Base-by-base conservation (phyloP, 169 alveolate genomes). In the Plasmodium gonderi region DNA sequence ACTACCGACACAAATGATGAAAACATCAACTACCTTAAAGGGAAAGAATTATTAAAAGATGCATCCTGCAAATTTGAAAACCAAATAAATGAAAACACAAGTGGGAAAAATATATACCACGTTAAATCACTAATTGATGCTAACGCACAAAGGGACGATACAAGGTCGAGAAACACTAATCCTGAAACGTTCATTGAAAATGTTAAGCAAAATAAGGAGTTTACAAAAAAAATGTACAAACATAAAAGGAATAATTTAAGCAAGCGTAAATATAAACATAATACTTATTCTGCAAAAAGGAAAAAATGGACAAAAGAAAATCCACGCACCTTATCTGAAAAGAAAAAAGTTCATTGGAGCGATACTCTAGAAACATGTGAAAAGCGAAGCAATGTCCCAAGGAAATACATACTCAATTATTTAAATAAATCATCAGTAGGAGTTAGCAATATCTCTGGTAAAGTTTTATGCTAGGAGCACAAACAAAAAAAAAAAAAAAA, bases 281-380 rank as follows among this genome's bases (percentile, higher is more conserved):
- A 49, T 78, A 3, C 20, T 47, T 51, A 78, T 51, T 40, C 20
- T 49, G 31, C 87, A 20, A 78, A 78, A 49, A 45, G 74, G 17
- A 78, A 78, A 78, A 26, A 47, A 26, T 78, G 33, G 65, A 78
- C 49, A 12, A 78, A 78, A 6, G 87, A 78, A 78, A 78, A 78
- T 47, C 0, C 51, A 11, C 33, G n/a, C 47, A 36, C 51, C 31
- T 72, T 42, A 60, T 8, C 17, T 60, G 38, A 60, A 60, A 60
- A 20, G 33, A 20, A 60, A 60, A 60, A 29, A 6, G 33, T 20
- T 20, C 72, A 36, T 14, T 60, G 72, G 72, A 20, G 26, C 7
- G 72, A 20, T 60, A 60, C 33, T 3, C 17, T 1, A 29, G 72
- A 60, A 60, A 60, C 26, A 36, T 60, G 26, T 36, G 72, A 60